These are phyloP conservation scores for Schwanniomyces yamadae DNA, from an alignment of 805 yeast species.

Conservation along the genomic window DNA sequence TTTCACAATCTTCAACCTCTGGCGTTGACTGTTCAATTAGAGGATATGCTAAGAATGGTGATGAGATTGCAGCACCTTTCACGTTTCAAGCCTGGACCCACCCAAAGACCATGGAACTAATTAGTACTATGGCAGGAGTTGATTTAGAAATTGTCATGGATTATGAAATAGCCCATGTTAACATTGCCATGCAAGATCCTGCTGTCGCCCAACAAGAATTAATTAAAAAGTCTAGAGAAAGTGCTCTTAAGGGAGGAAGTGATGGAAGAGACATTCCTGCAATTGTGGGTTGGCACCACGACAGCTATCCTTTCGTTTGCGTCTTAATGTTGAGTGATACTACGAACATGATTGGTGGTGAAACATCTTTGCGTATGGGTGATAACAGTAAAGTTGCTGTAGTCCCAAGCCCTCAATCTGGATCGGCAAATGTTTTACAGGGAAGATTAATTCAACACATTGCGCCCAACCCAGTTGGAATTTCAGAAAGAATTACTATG, in stretches of 20 bases:
- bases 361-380: conserved; percentile 52
- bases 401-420: conserved; percentile 31
- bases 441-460: conserved; percentile 43
- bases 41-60: conserved; percentile 45
- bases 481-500: conserved; percentile 40
- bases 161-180: conserved; percentile 55
- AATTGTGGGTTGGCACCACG: conserved; percentile 62
- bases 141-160: conserved; percentile 56
- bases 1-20: conserved; percentile 41
- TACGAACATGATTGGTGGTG: conserved; percentile 58
- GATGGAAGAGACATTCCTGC: conserved; percentile 48
- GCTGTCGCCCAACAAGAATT: conserved; percentile 31
- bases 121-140: conserved; percentile 59
- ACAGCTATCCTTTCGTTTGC: conserved; percentile 64
- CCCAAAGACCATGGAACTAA: conserved; percentile 53
- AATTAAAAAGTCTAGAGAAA: conserved; percentile 9
- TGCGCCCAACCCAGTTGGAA: conserved; percentile 38
- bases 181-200: conserved; percentile 45
- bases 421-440: conserved; percentile 38
- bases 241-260: conserved; percentile 15
- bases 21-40: conserved; percentile 51
- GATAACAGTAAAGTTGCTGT: conserved; percentile 21
- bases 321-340: conserved; percentile 64
- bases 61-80: conserved; percentile 44
- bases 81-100: conserved; percentile 58